These are phyloP conservation scores for Ustilago bromivora DNA, from an alignment of 1,284 basidiomycete genomes.

Conservation along the genomic window DNA sequence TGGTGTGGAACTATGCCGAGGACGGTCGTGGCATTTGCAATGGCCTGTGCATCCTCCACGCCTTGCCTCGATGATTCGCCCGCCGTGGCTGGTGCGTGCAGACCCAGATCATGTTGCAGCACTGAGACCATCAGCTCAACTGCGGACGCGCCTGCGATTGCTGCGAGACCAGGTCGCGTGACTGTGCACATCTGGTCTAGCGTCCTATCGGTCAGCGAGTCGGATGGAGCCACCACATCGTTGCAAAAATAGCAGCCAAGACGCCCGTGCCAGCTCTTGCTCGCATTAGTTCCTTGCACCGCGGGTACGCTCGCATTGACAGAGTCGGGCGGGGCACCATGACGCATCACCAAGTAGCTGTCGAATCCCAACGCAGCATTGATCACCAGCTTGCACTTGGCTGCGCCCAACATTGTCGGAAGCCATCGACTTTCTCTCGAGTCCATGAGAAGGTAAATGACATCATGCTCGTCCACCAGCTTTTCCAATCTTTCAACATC, in stretches of 20 bases:
- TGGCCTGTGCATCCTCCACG: conserved; percentile 30
- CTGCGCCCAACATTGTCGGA: conserved; percentile 86
- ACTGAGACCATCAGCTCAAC: conserved; percentile 92
- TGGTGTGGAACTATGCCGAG: conserved; percentile 93
- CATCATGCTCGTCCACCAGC: conserved; percentile 87
- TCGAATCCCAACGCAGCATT: conserved; percentile 97
- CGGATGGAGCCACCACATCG: conserved; percentile 94
- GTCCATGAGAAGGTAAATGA: conserved; percentile 95
- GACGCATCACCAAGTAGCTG: conserved; percentile 95
- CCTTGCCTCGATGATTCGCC: conserved; percentile 30
- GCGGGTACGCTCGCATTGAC: background rate
- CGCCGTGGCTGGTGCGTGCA: conserved; percentile 40
- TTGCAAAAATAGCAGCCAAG: conserved; percentile 97
- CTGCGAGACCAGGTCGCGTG: conserved; percentile 92
- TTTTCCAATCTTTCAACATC: conserved; percentile 81
- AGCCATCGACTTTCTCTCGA: conserved; percentile 95
- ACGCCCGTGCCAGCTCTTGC: conserved; percentile 45
- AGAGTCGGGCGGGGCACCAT: conserved; percentile 76
- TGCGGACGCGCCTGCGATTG: conserved; percentile 88
- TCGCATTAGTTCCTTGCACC: conserved; percentile 20
- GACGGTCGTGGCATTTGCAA: conserved; percentile 37
- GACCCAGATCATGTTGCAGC: conserved; percentile 77
- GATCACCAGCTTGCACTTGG: conserved; percentile 90
- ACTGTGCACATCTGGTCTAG: conserved; percentile 99
- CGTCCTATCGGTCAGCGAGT: conserved; percentile 91